Evolutionary conservation across 2,329 filamentous ascomycete genomes (phyloP), one percentile per base, ranked within the genome.

Genomic region (Teratosphaeria gauchensis): DNA sequence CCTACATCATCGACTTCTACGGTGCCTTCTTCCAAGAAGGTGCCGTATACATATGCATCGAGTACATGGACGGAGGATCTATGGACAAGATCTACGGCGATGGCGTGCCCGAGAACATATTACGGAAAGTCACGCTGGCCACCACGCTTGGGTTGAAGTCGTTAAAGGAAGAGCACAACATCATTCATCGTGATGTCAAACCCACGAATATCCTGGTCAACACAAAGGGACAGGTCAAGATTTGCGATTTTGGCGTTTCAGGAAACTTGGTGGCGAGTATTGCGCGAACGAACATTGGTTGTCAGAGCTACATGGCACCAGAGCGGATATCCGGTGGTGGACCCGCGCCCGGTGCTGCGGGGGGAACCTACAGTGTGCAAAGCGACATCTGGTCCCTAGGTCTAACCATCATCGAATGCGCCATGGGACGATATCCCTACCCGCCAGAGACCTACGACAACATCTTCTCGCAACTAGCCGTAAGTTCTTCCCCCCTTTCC

Each of bases 1-100:
- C 94, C 0, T 96, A 92, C 74, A 97, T 99, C 66, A 94, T 99
- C 73, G 92, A 99, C 71, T 99, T 99, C 69, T 99, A 97, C 72
- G 94, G 94, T 0, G 94, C 94, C 4, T 99, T 99, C 73, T 99
- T 96, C 80, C 94, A 99, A 71, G 94, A 99, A 77, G 92, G 94
- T 31, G 94, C 94, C 0, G 94, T 99, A 1, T 99, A 99, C 74
- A 97, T 99, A 73, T 99, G 94, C 76, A 96, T 99, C 73, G 94
- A 99, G 75, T 96, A 91, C 75, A 99, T 99, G 94, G 92, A 99
- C 71, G 94, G 94, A 53, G 94, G 94, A 7, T 97, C 92, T 42
- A 92, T 97, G 70, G 94, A 99, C 79, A 96, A 96, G 74, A 77
- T 99, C 12, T 99, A 99, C 72, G 83, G 83, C 11, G 90, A 92